Evolutionary conservation across 1,284 basidiomycete genomes (phyloP), one percentile per base, ranked within the genome.

Genomic region (Pseudozyma thailandica): DNA sequence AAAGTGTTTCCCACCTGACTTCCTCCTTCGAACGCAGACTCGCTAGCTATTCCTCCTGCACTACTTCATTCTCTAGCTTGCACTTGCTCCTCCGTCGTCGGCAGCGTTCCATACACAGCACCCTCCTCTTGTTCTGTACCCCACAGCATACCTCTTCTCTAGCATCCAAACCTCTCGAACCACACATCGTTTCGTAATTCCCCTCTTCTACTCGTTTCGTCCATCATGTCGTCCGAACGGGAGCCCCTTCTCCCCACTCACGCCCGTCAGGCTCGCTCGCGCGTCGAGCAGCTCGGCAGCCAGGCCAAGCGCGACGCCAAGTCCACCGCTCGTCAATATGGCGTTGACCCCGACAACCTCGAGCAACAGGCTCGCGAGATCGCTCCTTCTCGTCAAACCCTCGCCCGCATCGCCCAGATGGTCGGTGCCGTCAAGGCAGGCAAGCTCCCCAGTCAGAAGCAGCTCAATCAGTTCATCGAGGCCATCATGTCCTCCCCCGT

Each of bases 391-490:
- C 70, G 70, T 23, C 56, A 68, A 25, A 69, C 52, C 21, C 59
- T 73, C 26, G 46, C 60, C 20, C 64, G 55, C 43, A 48, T 75
- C 43, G 68, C 72, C 6, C 63, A 72, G 48, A 63, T 75, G 56
- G 38, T 64, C 45, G 72, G 69, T 7, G 72, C 72, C 31, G 13
- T 75, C 60, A 62, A 68, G 51, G 72, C 72, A 6, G 72, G 72
- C 50, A 75, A 75, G 61, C 44, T 75, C 23, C 72, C 72, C 50
- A 58, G 57, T 20, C 72, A 75, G 48, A 48, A 61, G 41, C 73
- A 75, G 59, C 51, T 75, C 61, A 66, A 57, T 58, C 25, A 35
- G 13, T 64, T 66, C 27, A 69, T 75, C 52, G 69, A 75, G 38
- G 47, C 52, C 41, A 23, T 72, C 65, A 62, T 72, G 52, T 58